phyloP scores from a whole-genome alignment of 1,139 yeast genomes.

The Debaryomycetaceae sp. region DNA sequence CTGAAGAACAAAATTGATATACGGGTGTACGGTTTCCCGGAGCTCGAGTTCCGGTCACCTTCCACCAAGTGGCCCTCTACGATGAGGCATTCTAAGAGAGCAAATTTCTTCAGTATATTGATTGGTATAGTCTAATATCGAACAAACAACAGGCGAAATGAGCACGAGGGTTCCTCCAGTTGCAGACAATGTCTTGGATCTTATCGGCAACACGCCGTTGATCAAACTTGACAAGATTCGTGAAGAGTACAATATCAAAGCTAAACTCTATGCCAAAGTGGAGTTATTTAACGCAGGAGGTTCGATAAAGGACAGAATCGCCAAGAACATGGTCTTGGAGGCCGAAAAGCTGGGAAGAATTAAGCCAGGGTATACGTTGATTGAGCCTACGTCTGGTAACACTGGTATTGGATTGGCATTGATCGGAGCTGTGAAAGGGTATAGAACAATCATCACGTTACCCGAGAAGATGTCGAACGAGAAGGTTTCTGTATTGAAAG shows the following conservation, averaged over 20 bases:
- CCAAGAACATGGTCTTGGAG: conserved; percentile 70
- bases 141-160: conserved; percentile 1
- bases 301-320: conserved; percentile 65
- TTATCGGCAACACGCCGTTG: conserved; percentile 82
- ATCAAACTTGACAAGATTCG: conserved; percentile 75
- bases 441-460: conserved; percentile 81
- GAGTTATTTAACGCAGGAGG: conserved; percentile 72
- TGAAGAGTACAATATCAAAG: conserved; percentile 72
- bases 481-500: conserved; percentile 83
- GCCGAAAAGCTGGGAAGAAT: conserved; percentile 78
- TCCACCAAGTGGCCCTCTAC: too few relatives aligned
- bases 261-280: conserved; percentile 53
- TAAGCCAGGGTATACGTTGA: conserved; percentile 81
- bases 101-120: too few relatives aligned
- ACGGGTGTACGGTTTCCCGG: too few relatives aligned
- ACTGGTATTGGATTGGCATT: conserved; percentile 89
- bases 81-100: too few relatives aligned
- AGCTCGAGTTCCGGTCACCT: too few relatives aligned
- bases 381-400: conserved; percentile 88
- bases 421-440: conserved; percentile 83
- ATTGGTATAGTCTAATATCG: too few relatives aligned
- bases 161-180: conserved; percentile 26
- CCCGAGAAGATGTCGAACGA: conserved; percentile 95
- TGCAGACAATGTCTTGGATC: conserved; percentile 48
- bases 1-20: too few relatives aligned